Evolutionary conservation across 441 rosid species (phyloP).

Genomic region (Pelargonium myrrhifolium): DNA sequence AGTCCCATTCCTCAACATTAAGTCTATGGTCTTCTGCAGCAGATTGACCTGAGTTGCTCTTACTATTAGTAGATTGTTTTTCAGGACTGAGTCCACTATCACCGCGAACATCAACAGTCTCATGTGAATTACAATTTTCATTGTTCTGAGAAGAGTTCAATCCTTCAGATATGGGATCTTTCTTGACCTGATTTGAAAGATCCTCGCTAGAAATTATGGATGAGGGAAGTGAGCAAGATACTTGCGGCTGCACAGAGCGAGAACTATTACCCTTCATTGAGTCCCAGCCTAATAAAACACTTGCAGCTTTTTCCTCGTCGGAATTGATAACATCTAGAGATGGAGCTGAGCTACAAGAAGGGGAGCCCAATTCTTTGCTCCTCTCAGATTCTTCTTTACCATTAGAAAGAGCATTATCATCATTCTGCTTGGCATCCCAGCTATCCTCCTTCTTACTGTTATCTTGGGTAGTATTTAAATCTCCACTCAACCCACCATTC

Average conservation of each 20-base stretch:
- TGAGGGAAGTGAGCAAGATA: constrained; percentile 36
- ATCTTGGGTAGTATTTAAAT: constrained; percentile 21
- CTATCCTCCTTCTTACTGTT: constrained; percentile 34
- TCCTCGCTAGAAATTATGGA: constrained; percentile 35
- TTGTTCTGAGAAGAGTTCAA: constrained; percentile 29
- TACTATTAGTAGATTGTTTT: constrained; percentile 41
- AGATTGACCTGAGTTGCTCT: constrained; percentile 38
- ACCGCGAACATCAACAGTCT: constrained; percentile 26
- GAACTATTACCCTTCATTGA: constrained; percentile 27
- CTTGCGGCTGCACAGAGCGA: constrained; percentile 32
- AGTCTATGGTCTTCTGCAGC: constrained; percentile 57
- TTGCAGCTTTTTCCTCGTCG: constrained; percentile 27
- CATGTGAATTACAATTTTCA: constrained; percentile 23
- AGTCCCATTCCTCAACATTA: constrained; percentile 45
- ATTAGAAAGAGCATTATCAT: constrained; percentile 30
- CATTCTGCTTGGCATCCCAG: constrained; percentile 36
- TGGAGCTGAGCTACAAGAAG: constrained; percentile 32
- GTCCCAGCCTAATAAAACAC: constrained; percentile 28
- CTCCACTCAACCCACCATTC: constrained; percentile 25
- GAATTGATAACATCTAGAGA: constrained; percentile 29
- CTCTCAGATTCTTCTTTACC: constrained; percentile 27
- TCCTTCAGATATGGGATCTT: constrained; percentile 27
- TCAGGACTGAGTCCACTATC: constrained; percentile 24
- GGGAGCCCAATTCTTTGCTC: constrained; percentile 24
- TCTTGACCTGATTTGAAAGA: constrained; percentile 21